phyloP scores from a whole-genome alignment of 2,329 filamentous ascomycete genomes.

The Calonectria multiphialidica region DNA sequence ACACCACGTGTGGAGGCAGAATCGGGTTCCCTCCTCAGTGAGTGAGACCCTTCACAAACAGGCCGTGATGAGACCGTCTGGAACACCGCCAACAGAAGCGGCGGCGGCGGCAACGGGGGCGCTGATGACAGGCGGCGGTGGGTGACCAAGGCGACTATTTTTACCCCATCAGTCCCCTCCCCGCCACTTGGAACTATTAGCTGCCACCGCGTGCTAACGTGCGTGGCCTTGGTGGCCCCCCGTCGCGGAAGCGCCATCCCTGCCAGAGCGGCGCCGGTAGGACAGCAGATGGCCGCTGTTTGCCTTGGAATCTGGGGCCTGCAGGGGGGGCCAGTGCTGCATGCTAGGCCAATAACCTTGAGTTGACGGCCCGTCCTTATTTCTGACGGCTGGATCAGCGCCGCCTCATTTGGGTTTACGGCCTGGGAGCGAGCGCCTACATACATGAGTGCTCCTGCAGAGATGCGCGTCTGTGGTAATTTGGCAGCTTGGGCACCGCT shows the following conservation, averaged over 20 bases:
- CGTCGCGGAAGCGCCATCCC: background rate
- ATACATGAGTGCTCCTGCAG: background rate
- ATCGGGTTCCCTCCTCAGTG: too few relatives aligned
- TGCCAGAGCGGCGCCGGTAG: background rate
- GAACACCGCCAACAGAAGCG: background rate
- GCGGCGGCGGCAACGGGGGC: background rate
- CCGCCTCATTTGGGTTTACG: background rate
- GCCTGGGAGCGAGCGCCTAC: too few relatives aligned
- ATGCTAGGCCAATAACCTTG: background rate
- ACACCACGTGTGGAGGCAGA: background rate
- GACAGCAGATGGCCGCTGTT: background rate
- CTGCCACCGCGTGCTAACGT: background rate
- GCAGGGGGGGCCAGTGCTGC: background rate
- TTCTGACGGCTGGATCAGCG: background rate
- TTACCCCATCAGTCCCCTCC: background rate
- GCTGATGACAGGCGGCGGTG: background rate
- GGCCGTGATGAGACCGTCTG: background rate
- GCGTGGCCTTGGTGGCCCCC: background rate
- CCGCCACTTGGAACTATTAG: background rate
- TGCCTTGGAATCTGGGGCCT: background rate
- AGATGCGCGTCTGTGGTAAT: too few relatives aligned
- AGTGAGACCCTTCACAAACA: background rate
- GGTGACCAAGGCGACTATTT: background rate
- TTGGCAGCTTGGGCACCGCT: constrained; percentile 1
- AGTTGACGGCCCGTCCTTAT: background rate